These are phyloP conservation scores for Mrakia gelida DNA, from an alignment of 768 basidiomycete genomes.

Conservation along the genomic window DNA sequence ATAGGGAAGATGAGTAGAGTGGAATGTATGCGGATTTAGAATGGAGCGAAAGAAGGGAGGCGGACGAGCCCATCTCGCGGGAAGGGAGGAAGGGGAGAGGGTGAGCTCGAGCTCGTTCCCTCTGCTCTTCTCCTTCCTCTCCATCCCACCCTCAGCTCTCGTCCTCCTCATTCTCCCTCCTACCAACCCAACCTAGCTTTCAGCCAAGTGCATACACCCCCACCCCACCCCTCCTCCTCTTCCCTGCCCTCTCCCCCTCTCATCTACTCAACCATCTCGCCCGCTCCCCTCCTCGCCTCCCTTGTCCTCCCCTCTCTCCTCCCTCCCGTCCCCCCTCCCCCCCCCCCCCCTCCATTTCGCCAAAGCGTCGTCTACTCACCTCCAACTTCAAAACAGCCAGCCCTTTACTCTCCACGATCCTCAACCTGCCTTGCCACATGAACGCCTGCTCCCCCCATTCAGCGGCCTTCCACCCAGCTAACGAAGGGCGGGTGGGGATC, in stretches of 20 bases:
- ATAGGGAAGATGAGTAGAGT: neutral
- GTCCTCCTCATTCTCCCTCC: neutral
- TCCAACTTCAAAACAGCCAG: slow-evolving; percentile 72
- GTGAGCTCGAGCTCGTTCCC: neutral
- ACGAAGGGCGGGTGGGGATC: slow-evolving; percentile 77
- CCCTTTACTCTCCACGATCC: slow-evolving; percentile 71
- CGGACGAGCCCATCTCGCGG: too few species aligned
- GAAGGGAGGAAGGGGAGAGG: neutral
- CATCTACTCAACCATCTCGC: neutral
- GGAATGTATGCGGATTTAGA: too few species aligned
- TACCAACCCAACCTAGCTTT: neutral
- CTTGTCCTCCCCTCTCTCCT: neutral
- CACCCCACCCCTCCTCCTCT: too few species aligned
- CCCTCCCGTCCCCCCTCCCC: neutral
- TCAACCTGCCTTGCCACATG: slow-evolving; percentile 86
- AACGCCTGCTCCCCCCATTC: slow-evolving; percentile 89
- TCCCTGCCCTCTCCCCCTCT: too few species aligned
- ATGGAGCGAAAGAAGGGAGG: too few species aligned
- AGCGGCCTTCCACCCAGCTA: slow-evolving; percentile 84
- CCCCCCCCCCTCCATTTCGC: neutral
- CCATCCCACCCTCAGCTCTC: neutral
- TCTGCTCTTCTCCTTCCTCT: neutral
- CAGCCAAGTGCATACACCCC: too few species aligned
- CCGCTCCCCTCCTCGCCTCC: neutral
- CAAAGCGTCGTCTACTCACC: slow-evolving; percentile 50